A percentile compares a stretch with the other conserved stretches of the same genome.
Evolutionary conservation across 257 asterid genomes (phyloP).

Genomic region (Lavandula angustifolia): DNA sequence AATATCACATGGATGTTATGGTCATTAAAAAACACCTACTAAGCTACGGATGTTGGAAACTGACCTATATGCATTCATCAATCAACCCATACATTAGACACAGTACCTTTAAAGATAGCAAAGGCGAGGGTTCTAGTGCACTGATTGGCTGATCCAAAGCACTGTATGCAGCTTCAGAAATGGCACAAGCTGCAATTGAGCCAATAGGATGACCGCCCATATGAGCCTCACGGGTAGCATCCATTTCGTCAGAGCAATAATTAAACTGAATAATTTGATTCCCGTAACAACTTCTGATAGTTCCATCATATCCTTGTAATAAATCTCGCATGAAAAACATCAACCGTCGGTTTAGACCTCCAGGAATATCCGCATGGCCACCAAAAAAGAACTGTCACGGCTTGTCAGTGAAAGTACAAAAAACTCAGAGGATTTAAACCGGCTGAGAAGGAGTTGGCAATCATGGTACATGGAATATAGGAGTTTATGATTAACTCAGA

Average conservation of each 20-base stretch:
- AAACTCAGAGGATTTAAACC: conserved; percentile 82
- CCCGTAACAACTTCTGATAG: conserved; percentile 78
- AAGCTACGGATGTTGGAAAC: conserved; percentile 12
- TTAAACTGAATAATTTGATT: conserved; percentile 78
- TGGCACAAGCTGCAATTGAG: conserved; percentile 90
- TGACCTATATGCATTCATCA: neutral
- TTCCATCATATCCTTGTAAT: conserved; percentile 77
- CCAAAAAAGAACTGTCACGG: conserved; percentile 91
- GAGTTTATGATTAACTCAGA: conserved; percentile 36
- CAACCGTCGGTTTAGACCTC: conserved; percentile 65
- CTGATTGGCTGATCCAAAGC: conserved; percentile 96
- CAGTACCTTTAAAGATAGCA: conserved; percentile 73
- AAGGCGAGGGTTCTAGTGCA: conserved; percentile 86
- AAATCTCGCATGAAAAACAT: conserved; percentile 92
- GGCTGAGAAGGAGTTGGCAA: conserved; percentile 59
- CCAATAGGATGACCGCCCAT: conserved; percentile 91
- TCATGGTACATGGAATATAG: conserved; percentile 67
- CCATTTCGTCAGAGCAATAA: conserved; percentile 36
- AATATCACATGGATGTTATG: neutral
- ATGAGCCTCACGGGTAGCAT: conserved; percentile 26
- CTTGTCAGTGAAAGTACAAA: conserved; percentile 77
- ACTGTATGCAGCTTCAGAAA: conserved; percentile 92
- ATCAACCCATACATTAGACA: neutral
- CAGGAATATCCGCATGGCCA: conserved; percentile 95
- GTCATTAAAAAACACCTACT: neutral